These are phyloP conservation scores for Candida suzukii DNA, from an alignment of 805 yeast genomes.

Conservation along the genomic window DNA sequence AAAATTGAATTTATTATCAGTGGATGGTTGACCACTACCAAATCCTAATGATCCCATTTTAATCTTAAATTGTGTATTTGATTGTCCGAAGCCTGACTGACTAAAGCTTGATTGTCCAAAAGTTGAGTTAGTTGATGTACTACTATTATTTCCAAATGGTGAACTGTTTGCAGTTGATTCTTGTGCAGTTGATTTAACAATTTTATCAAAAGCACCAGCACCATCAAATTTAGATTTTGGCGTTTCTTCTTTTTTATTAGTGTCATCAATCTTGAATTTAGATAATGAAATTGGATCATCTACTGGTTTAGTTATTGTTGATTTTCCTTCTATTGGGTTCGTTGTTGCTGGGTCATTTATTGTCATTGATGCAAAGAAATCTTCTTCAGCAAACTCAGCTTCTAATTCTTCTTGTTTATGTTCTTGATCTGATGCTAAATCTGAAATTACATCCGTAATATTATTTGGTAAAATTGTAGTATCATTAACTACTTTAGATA, in stretches of 20 bases:
- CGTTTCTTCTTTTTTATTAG: not conserved
- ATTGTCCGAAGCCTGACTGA: too few relatives aligned
- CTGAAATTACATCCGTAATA: not conserved
- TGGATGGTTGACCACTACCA: too few relatives aligned
- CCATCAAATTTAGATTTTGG: conserved; percentile 13
- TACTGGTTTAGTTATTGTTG: not conserved
- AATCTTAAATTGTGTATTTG: too few relatives aligned
- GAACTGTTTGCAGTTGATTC: too few relatives aligned
- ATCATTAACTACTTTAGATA: too few relatives aligned
- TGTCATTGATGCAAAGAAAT: not conserved
- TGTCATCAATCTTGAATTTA: not conserved
- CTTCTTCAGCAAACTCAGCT: not conserved
- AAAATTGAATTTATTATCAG: too few relatives aligned
- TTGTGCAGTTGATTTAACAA: too few relatives aligned
- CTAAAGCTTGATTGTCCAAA: too few relatives aligned
- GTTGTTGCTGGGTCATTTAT: not conserved
- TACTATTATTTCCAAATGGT: too few relatives aligned
- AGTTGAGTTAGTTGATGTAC: too few relatives aligned
- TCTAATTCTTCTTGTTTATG: not conserved
- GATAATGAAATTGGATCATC: not conserved
- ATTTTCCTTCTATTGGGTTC: not conserved
- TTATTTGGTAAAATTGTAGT: not conserved
- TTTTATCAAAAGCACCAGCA: too few relatives aligned
- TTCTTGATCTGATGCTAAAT: not conserved
- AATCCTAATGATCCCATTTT: too few relatives aligned